These are phyloP conservation scores for Iberis pinnata DNA, from an alignment of 345 rosid species.

Conservation along the genomic window DNA sequence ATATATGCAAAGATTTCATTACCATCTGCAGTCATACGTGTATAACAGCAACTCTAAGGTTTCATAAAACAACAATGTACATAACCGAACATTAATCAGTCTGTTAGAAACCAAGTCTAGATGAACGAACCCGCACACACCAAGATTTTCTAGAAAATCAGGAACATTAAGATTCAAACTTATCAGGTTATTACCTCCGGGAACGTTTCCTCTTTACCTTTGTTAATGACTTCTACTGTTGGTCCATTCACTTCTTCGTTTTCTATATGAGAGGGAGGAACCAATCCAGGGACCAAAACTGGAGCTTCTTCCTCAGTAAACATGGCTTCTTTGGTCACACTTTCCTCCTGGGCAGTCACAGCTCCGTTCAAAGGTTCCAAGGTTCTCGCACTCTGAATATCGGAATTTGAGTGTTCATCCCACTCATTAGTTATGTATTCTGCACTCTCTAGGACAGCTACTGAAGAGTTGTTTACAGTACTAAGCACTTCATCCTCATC, in stretches of 20 bases:
- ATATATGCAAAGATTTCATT: not conserved
- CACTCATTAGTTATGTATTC: slow-evolving; percentile 24
- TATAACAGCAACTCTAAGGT: slow-evolving; percentile 6
- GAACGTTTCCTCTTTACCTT: slow-evolving; percentile 28
- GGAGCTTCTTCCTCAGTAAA: slow-evolving; percentile 38
- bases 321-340: slow-evolving; percentile 30
- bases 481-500: slow-evolving; percentile 10
- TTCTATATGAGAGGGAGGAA: slow-evolving; percentile 24
- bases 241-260: slow-evolving; percentile 23
- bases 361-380: slow-evolving; percentile 18
- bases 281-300: slow-evolving; percentile 67
- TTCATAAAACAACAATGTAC: not conserved
- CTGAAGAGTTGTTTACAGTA: slow-evolving; percentile 19
- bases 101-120: not conserved
- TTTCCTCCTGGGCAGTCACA: slow-evolving; percentile 3
- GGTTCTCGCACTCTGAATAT: slow-evolving; percentile 18
- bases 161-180: slow-evolving; percentile 7
- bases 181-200: slow-evolving; percentile 28
- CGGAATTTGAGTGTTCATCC: slow-evolving; percentile 12
- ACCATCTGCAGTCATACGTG: too few species aligned
- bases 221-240: slow-evolving; percentile 15
- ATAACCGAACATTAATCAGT: not conserved
- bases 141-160: not conserved
- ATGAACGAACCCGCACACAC: not conserved
- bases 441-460: slow-evolving; percentile 36